phyloP scores from a whole-genome alignment of 176 grass and related monocot genomes.

The Aegilops bicornis region DNA sequence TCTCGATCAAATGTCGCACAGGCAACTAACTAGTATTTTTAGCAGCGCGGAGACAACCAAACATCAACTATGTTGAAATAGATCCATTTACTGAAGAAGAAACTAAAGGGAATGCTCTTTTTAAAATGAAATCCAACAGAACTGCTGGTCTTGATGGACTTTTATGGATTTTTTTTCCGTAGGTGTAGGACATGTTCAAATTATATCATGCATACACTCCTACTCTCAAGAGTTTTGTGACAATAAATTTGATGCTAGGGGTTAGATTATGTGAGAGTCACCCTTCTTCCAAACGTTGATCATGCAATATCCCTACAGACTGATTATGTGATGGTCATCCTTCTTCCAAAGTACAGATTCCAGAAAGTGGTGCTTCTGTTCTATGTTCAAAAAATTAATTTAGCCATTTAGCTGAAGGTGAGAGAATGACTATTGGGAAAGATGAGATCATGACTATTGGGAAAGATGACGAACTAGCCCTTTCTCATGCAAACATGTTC shows the following conservation, averaged over 20 bases:
- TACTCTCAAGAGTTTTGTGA: background rate
- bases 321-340: no score
- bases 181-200: background rate
- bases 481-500: background rate
- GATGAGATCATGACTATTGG: background rate
- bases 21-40: background rate
- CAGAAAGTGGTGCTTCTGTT: background rate
- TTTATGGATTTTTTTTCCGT: background rate
- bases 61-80: background rate
- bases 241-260: background rate
- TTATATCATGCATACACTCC: background rate
- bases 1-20: no score
- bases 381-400: no score
- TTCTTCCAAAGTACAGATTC: background rate
- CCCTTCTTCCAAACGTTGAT: no score
- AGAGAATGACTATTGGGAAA: no score
- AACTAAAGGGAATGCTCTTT: background rate
- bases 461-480: background rate
- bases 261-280: background rate
- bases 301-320: background rate
- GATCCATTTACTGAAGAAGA: background rate
- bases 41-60: background rate
- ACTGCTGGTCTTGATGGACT: background rate
- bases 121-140: background rate
- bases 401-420: no score